These are phyloP conservation scores for Ziziphus jujuba DNA, from an alignment of 306 rosid species.

Conservation along the genomic window DNA sequence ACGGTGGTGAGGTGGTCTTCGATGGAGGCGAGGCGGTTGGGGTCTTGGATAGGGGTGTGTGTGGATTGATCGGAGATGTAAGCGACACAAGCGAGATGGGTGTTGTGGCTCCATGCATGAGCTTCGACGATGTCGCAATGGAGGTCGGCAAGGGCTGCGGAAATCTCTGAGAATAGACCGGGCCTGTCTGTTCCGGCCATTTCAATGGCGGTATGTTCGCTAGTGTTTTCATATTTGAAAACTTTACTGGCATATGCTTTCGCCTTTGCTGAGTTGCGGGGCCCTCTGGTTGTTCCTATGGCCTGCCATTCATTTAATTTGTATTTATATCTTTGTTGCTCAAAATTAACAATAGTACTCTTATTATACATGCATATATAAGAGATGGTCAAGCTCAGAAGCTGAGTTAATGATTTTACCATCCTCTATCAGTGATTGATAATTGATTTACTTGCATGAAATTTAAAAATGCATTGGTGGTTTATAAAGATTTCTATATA, in stretches of 20 bases:
- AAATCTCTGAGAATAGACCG: slow-evolving; percentile 65
- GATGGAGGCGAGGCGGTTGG: slow-evolving; percentile 43
- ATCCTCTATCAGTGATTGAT: no score
- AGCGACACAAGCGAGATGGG: slow-evolving; percentile 57
- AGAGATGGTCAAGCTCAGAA: no score
- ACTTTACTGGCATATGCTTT: slow-evolving; percentile 26
- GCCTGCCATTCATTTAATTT: slow-evolving; percentile 29
- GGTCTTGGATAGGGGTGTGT: slow-evolving; percentile 46
- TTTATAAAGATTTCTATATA: no score
- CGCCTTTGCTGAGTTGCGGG: slow-evolving; percentile 28
- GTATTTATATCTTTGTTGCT: no score
- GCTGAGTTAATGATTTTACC: no score
- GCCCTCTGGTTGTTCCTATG: slow-evolving; percentile 44
- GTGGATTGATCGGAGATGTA: slow-evolving; percentile 66
- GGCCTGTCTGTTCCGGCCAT: slow-evolving; percentile 60
- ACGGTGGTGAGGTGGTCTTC: slow-evolving; percentile 58
- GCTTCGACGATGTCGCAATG: slow-evolving; percentile 65
- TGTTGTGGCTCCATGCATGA: slow-evolving; percentile 77
- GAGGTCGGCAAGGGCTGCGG: slow-evolving; percentile 56
- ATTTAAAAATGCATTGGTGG: no score
- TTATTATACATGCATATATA: no score
- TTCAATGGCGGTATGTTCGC: slow-evolving; percentile 53
- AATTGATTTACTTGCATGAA: no score
- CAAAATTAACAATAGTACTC: not conserved
- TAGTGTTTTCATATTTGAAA: slow-evolving; percentile 15